Evolutionary conservation across 2,329 filamentous ascomycete species (phyloP).

Genomic region (Fusarium euwallaceae): DNA sequence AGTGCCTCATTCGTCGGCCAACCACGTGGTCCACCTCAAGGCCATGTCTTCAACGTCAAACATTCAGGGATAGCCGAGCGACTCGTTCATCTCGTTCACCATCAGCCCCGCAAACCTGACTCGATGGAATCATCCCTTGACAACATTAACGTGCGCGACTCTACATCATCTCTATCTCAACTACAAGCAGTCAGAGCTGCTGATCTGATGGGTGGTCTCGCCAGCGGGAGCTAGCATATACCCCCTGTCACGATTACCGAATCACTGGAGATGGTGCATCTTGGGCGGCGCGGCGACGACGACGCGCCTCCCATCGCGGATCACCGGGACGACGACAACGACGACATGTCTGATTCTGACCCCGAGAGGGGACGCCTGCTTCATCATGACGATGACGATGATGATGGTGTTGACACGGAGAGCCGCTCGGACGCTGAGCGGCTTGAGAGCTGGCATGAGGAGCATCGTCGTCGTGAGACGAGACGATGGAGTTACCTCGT

Average conservation of each 20-base stretch:
- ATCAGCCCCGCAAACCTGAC: not conserved
- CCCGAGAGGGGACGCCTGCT: slow-evolving; percentile 29
- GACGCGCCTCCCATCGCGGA: slow-evolving; percentile 26
- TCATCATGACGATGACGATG: slow-evolving; percentile 7
- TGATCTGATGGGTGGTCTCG: slow-evolving; percentile 13
- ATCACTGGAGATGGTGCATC: slow-evolving; percentile 31
- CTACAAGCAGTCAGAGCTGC: slow-evolving; percentile 3
- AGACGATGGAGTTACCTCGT: slow-evolving; percentile 39
- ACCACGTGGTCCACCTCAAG: slow-evolving; percentile 35
- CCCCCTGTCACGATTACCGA: slow-evolving; percentile 29
- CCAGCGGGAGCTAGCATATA: slow-evolving; percentile 10
- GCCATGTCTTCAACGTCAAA: slow-evolving; percentile 20
- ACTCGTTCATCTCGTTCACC: slow-evolving; percentile 5
- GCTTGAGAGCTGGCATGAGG: slow-evolving; percentile 35
- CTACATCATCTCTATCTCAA: not conserved
- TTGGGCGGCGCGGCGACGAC: slow-evolving; percentile 18
- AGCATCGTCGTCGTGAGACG: slow-evolving; percentile 37
- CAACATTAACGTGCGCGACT: not conserved
- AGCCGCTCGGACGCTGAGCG: slow-evolving; percentile 29
- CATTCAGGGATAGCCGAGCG: slow-evolving; percentile 31
- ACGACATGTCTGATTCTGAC: slow-evolving; percentile 25
- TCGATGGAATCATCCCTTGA: slow-evolving; percentile 5
- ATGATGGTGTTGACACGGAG: slow-evolving; percentile 19
- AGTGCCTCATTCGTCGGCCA: slow-evolving; percentile 21
- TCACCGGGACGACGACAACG: slow-evolving; percentile 14